Base-by-base conservation (phyloP, 75 land plant species). In the Sequoia sempervirens region DNA sequence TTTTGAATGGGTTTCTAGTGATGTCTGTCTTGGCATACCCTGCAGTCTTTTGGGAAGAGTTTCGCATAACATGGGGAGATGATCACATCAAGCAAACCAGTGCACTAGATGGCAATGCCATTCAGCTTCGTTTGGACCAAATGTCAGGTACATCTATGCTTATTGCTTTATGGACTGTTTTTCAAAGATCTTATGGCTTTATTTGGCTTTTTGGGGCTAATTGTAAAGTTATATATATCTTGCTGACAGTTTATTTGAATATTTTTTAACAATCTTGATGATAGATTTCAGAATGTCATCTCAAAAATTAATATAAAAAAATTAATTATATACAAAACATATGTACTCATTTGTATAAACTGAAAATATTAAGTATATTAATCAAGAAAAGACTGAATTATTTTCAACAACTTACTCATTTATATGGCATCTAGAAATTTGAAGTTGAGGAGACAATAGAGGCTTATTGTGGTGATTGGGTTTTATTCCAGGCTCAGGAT, bases 71-170 rank as follows among this genome's bases (percentile, higher is more conserved):
- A 5, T 92, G 92, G 94, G 83, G 89, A 1, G 87, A 86, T 15
- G 45, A 80, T 26, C 94, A 92, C 79, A 79, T 92, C 66, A 85
- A 68, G 85, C 87, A 81, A 40, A 54, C 85, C 52, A 87, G 81
- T 4, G 85, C 82, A 1, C 5, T 38, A 34, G n/a, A 41, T 32
- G 94, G 94, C 61, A 81, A 45, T 15, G 85, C 89, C 83, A 85
- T 92, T 54, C 94, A 92, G 58, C 89, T 90, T 4, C 41, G 85
- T 52, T 89, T 92, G 13, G 94, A 92, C 61, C 92, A 88, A 80
- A 79, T 75, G 45, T 90, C 94, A 30, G 94, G 94, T 92, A 79
- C 14, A 1, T 23, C 3, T 37, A n/a, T 80, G 34, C 36, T 34
- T 34, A 34, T 34, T 34, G 36, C 68, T 9, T 6, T 72, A 15